Conservation (phyloP, 768 basidiomycete genomes). For the Amanita thiersii region DNA sequence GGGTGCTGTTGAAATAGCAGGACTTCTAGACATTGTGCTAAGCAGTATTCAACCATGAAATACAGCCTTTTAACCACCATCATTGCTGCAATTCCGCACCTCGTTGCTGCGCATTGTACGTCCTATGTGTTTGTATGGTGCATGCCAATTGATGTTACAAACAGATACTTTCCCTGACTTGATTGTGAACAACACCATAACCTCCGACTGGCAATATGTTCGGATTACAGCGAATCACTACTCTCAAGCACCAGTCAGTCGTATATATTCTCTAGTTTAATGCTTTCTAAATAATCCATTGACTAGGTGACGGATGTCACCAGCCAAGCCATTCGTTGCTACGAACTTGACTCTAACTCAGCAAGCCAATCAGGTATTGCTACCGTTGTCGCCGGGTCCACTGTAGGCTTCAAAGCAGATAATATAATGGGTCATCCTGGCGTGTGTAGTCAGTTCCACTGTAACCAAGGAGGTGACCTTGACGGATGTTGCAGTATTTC, state of each 20-base stretch:
- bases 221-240: conserved; percentile 27
- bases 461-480: not conserved
- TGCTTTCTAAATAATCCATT: too few relatives aligned
- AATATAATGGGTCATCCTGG: conserved; percentile 28
- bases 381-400: conserved; percentile 23
- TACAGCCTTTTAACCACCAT: too few relatives aligned
- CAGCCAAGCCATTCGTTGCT: conserved; percentile 27
- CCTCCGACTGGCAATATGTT: conserved; percentile 26
- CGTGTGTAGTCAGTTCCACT: conserved; percentile 9
- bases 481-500: conserved; percentile 21
- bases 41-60: too few relatives aligned
- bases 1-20: too few relatives aligned
- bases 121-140: too few relatives aligned
- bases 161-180: conserved; percentile 24
- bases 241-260: conserved; percentile 21
- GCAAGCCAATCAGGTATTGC: conserved; percentile 20
- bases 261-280: too few relatives aligned
- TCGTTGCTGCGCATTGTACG: conserved; percentile 13
- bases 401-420: conserved; percentile 23
- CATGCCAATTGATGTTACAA: not conserved
- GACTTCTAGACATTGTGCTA: too few relatives aligned
- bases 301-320: conserved; percentile 27
- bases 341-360: conserved; percentile 21
- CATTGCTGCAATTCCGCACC: conserved; percentile 4
- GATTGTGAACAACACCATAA: conserved; percentile 18